A percentile compares a stretch with the other conserved stretches of the same genome.
Conservation (phyloP, 495 filamentous ascomycete genomes). For the Aspergillus nidulans region DNA sequence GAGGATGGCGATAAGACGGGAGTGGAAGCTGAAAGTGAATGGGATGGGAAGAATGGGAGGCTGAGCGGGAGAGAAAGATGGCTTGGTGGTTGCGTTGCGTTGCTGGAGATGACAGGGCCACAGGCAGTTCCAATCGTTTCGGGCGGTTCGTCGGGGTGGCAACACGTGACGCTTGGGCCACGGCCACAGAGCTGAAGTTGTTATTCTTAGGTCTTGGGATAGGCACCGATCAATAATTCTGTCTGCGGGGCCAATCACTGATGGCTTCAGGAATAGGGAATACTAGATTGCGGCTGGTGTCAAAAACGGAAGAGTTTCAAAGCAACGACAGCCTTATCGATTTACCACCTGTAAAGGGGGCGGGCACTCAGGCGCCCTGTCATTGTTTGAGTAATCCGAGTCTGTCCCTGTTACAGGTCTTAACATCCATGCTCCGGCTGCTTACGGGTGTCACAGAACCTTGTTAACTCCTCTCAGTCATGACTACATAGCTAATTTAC, state of each 20-base stretch:
- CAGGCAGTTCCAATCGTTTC: constrained; percentile 16
- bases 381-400: neutral
- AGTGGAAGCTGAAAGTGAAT: no score
- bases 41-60: constrained; percentile 19
- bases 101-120: constrained; percentile 21
- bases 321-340: neutral
- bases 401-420: neutral
- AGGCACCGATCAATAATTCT: constrained; percentile 12
- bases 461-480: neutral
- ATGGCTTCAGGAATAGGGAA: constrained; percentile 1
- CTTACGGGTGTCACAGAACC: neutral
- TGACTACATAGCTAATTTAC: neutral
- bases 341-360: neutral
- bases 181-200: constrained; percentile 4
- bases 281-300: neutral
- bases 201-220: constrained; percentile 14
- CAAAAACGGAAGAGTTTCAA: neutral
- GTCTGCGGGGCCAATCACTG: constrained; percentile 4
- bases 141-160: constrained; percentile 23
- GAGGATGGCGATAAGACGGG: constrained; percentile 5
- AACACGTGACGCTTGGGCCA: constrained; percentile 24
- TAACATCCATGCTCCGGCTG: neutral
- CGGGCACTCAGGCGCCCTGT: neutral
- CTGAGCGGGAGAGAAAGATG: constrained; percentile 32
- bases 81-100: no score